A percentile compares a stretch with the other conserved stretches of the same genome.
Conservation (phyloP, 164 flowering plant species). For the Liquidambar formosana region DNA sequence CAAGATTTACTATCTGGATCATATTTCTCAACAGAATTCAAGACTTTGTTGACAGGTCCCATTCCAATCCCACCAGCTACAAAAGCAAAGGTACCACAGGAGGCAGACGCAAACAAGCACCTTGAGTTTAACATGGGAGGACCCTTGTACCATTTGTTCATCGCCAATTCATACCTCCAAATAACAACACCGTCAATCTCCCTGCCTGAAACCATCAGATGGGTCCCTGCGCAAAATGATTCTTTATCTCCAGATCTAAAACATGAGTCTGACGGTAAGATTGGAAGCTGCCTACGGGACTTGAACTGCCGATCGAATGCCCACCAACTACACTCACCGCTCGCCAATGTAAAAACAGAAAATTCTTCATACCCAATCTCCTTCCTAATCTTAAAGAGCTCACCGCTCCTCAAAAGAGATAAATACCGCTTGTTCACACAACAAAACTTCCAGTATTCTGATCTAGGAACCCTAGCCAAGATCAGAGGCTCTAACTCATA, state of each 20-base stretch:
- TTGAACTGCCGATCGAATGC: conserved; percentile 49
- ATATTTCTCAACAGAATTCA: conserved; percentile 66
- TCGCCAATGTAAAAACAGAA: conserved; percentile 60
- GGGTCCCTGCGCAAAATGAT: conserved; percentile 72
- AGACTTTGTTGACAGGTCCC: conserved; percentile 21
- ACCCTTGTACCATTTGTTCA: conserved; percentile 64
- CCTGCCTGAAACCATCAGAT: conserved; percentile 71
- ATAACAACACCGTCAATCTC: conserved; percentile 56
- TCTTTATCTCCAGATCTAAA: conserved; percentile 70
- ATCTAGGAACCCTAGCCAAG: conserved; percentile 59
- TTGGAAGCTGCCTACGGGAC: conserved; percentile 53
- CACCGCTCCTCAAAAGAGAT: conserved; percentile 44
- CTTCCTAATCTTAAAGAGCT: conserved; percentile 55
- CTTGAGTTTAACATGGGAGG: conserved; percentile 68
- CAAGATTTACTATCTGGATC: conserved; percentile 49
- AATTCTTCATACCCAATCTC: conserved; percentile 47
- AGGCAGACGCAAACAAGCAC: conserved; percentile 80
- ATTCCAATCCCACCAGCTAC: conserved; percentile 74
- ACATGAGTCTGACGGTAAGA: conserved; percentile 51
- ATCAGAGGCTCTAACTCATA: conserved; percentile 63
- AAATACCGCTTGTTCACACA: conserved; percentile 47
- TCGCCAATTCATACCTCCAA: conserved; percentile 68
- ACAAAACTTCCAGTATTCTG: conserved; percentile 54
- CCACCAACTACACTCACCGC: conserved; percentile 68
- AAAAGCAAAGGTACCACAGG: conserved; percentile 53